Conservation (phyloP, 257 asterid species). For the Primulina huaijiensis region DNA sequence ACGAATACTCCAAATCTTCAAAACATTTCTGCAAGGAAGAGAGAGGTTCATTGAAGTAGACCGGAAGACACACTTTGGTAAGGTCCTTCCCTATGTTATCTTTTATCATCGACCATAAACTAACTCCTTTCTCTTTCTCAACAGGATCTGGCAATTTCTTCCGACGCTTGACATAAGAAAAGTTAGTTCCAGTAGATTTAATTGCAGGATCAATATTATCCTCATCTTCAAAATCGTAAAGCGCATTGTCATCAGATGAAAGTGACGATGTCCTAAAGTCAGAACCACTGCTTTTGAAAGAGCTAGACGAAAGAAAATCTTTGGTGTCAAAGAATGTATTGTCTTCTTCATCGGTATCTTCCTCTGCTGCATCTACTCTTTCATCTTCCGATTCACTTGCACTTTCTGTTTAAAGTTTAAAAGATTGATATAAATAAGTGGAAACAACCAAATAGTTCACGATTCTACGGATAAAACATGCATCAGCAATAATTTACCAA, state of each 20-base stretch:
- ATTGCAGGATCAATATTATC: conserved; percentile 65
- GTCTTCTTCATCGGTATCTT: conserved; percentile 93
- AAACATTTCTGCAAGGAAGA: conserved; percentile 94
- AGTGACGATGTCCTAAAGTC: conserved; percentile 65
- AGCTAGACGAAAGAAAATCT: conserved; percentile 86
- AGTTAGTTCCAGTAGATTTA: conserved; percentile 63
- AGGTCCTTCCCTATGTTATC: conserved; percentile 98
- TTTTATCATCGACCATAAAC: conserved; percentile 98
- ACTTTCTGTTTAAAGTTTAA: conserved; percentile 52
- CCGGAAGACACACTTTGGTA: conserved; percentile 94
- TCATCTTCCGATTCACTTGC: conserved; percentile 86
- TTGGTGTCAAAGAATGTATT: conserved; percentile 80
- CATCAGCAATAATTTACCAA: background rate
- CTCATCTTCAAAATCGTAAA: conserved; percentile 52
- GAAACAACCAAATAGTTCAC: background rate
- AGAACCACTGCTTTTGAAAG: conserved; percentile 77
- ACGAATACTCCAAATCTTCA: conserved; percentile 93
- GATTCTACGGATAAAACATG: background rate
- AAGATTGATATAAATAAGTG: background rate
- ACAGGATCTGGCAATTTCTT: conserved; percentile 84
- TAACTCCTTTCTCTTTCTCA: conserved; percentile 93
- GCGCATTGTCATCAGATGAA: conserved; percentile 72
- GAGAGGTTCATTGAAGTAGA: conserved; percentile 93
- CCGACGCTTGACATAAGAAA: conserved; percentile 75
- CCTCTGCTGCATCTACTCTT: conserved; percentile 82